phyloP scores from a whole-genome alignment of 306 rosid species.

The Cicer pinnatifidum region DNA sequence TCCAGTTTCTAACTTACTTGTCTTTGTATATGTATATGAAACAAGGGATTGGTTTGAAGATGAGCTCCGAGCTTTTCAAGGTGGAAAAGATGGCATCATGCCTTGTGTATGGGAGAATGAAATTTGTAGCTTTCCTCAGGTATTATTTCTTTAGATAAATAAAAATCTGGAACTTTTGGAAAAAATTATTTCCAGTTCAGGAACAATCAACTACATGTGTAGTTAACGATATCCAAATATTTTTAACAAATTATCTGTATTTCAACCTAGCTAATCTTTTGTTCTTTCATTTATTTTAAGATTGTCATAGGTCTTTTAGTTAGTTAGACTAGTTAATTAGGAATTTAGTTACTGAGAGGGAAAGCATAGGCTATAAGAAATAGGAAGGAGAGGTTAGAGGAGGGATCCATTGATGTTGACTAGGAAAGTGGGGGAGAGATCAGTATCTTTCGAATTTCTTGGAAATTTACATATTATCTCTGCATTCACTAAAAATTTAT shows the following conservation, averaged over 20 bases:
- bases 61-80: slow-evolving; percentile 97
- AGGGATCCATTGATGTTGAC: background rate
- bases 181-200: background rate
- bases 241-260: slow-evolving; percentile 3
- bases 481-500: no score
- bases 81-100: slow-evolving; percentile 89
- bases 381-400: background rate
- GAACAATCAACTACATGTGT: slow-evolving; percentile 20
- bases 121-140: slow-evolving; percentile 91
- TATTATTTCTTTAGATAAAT: slow-evolving; percentile 42
- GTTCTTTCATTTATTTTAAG: slow-evolving; percentile 4
- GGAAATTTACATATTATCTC: no score
- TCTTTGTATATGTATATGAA: slow-evolving; percentile 39
- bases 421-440: background rate
- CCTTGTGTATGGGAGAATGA: slow-evolving; percentile 92
- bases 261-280: slow-evolving; percentile 24
- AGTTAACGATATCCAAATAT: background rate
- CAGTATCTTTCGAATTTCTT: no score
- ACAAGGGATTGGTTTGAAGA: slow-evolving; percentile 98
- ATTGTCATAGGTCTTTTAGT: background rate
- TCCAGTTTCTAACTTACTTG: slow-evolving; percentile 34
- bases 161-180: slow-evolving; percentile 1
- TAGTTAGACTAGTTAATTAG: background rate
- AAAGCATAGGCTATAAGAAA: background rate
- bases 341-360: background rate